Evolutionary conservation across 768 basidiomycete genomes (phyloP), one percentile per base, ranked within the genome.

Genomic region (Floccularia luteovirens): DNA sequence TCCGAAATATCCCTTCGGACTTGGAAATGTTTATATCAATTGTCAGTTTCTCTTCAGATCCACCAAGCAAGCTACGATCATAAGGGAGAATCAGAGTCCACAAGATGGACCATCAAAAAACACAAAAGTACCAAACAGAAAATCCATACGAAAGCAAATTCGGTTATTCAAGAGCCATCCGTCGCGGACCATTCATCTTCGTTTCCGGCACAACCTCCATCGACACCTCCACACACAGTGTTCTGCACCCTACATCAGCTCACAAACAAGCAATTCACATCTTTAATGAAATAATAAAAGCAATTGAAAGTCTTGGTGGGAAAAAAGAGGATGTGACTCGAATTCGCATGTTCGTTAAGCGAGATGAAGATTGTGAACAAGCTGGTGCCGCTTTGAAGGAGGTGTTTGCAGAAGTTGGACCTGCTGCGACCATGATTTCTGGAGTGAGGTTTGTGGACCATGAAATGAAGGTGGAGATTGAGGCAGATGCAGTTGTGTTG

Each of bases 391-490:
- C 64, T 5, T 41, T 74, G 58, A 71, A 66, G 52, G 67, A 69
- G 38, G 52, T 49, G 1, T 58, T 74, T 45, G 68, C 64, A 4
- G 59, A 58, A 13, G 60, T 69, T 1, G 57, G 53, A 2, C 72
- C 70, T 5, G 67, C 69, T n/a, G 73, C 72, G 11, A 74, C 73
- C 28, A 73, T 75, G 69, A 66, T 75, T 27, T 53, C 74, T 24
- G 74, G 74, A 7, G 58, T 62, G 8, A 52, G 54, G 31, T 74
- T 75, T 43, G 70, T 74, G 11, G 54, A 59, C 27, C 39, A 54
- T 4, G 63, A 66, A 8, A 75, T 77, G 74, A 68, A 58, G 48
- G 72, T 75, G 4, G 75, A 75, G 46, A 72, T 76, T 27, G 74
- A 76, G 52, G 72, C 70, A 12, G 73, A 76, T 48, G 74, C 72